Conservation (phyloP, 2,329 filamentous ascomycete genomes). For the Fusarium multiceps region DNA sequence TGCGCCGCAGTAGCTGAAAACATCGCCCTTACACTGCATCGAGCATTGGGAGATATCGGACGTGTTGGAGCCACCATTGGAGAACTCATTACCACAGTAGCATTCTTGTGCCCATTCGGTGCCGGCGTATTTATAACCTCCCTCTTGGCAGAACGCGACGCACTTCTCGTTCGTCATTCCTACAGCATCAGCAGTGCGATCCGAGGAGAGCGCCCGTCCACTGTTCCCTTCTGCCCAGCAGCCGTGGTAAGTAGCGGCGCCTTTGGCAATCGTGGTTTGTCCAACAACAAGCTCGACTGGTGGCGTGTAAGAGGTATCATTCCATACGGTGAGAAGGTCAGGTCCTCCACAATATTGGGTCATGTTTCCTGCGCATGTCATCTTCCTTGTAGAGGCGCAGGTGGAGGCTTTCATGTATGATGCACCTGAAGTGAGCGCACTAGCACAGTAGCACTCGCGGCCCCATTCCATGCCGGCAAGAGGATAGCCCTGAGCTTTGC, state of each 20-base stretch:
- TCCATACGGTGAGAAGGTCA: conserved; percentile 35
- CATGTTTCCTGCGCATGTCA: conserved; percentile 36
- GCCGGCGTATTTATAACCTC: conserved; percentile 50
- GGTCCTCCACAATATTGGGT: conserved; percentile 42
- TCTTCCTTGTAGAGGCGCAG: conserved; percentile 32
- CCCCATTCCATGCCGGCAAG: conserved; percentile 40
- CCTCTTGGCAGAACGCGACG: conserved; percentile 45
- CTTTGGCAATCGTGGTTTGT: conserved; percentile 35
- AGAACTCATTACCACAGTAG: conserved; percentile 47
- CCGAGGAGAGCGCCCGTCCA: conserved; percentile 33
- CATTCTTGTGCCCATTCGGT: conserved; percentile 51
- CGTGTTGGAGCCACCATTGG: conserved; percentile 25
- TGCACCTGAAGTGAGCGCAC: conserved; percentile 20
- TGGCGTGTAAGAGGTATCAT: conserved; percentile 36
- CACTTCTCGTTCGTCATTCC: conserved; percentile 47
- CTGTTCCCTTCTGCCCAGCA: conserved; percentile 30
- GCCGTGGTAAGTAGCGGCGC: conserved; percentile 33
- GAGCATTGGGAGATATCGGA: conserved; percentile 40
- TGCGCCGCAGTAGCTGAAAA: conserved; percentile 41
- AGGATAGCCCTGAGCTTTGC: conserved; percentile 36
- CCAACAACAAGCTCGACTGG: conserved; percentile 28
- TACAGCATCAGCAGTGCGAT: conserved; percentile 14
- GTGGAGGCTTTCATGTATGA: conserved; percentile 33
- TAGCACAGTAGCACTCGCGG: conserved; percentile 39
- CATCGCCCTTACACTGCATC: conserved; percentile 44